phyloP scores from a whole-genome alignment of 2,329 filamentous ascomycete species.

The Talaromyces piceae region DNA sequence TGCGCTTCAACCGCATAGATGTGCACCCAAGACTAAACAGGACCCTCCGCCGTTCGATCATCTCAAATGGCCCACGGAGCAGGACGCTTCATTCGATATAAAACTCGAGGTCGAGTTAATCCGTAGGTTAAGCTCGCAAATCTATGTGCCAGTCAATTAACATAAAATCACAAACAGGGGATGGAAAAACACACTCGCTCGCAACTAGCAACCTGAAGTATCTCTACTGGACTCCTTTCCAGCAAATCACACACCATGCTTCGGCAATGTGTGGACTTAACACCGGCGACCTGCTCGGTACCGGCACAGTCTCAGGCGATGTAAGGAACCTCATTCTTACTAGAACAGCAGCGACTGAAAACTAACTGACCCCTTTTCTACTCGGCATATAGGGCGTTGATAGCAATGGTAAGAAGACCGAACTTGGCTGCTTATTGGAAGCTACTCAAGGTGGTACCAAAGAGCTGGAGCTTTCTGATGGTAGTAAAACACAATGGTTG shows the following conservation, averaged over 20 bases:
- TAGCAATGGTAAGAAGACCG: not conserved
- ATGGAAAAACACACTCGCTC: not conserved
- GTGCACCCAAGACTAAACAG: not conserved
- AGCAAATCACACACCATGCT: conserved; percentile 25
- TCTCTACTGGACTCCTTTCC: conserved; percentile 21
- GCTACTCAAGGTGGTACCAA: not conserved
- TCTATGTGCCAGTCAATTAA: not conserved
- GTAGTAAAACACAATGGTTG: not conserved
- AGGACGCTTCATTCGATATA: not conserved
- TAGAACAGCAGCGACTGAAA: not conserved
- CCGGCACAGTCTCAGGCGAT: conserved; percentile 19
- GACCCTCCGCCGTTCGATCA: not conserved
- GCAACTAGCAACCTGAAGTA: not conserved
- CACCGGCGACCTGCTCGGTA: conserved; percentile 26
- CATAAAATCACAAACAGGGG: not conserved
- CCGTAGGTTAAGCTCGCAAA: not conserved
- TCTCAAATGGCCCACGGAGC: not conserved
- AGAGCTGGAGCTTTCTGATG: not conserved
- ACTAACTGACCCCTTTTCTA: not conserved
- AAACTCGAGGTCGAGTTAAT: not conserved
- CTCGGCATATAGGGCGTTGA: not conserved
- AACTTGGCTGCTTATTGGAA: not conserved
- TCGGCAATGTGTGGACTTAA: conserved; percentile 21
- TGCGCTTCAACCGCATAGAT: conserved; percentile 37
- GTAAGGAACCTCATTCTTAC: not conserved